Percentiles rank a stretch among this genome's conserved stretches.
Conservation (phyloP, 352 stramenopile genomes). For the Phytophthora constricta region DNA sequence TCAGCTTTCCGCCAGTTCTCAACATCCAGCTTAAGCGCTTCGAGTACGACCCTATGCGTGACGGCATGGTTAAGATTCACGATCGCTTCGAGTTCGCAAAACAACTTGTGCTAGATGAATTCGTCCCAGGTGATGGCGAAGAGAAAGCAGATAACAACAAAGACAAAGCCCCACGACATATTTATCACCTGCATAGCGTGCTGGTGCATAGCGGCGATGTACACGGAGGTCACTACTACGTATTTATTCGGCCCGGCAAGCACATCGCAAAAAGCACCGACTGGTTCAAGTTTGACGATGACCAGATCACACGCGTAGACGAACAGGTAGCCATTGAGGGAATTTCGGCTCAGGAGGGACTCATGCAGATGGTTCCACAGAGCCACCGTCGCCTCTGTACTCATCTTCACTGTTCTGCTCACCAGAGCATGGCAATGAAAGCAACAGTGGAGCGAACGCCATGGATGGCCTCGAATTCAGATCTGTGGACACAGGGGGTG, state of each 20-base stretch:
- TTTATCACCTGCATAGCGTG: conserved; percentile 88
- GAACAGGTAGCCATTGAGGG: conserved; percentile 78
- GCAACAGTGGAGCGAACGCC: conserved; percentile 23
- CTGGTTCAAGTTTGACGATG: conserved; percentile 89
- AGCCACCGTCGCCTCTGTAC: conserved; percentile 58
- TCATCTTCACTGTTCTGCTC: conserved; percentile 56
- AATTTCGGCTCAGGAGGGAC: conserved; percentile 69
- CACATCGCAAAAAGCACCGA: conserved; percentile 63
- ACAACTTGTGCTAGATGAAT: conserved; percentile 75
- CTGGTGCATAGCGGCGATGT: conserved; percentile 88
- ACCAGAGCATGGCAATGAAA: conserved; percentile 42
- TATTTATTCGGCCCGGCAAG: conserved; percentile 86
- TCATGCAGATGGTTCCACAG: conserved; percentile 17
- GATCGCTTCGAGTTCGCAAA: conserved; percentile 89
- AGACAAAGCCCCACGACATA: conserved; percentile 33
- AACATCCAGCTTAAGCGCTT: conserved; percentile 94
- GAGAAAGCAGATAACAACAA: conserved; percentile 4
- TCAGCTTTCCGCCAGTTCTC: conserved; percentile 87
- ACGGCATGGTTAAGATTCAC: conserved; percentile 91
- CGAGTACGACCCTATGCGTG: conserved; percentile 86
- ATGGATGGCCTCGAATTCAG: conserved; percentile 50
- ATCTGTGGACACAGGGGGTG: conserved; percentile 41
- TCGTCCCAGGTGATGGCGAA: conserved; percentile 33
- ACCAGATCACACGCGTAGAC: conserved; percentile 81
- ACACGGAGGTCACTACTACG: conserved; percentile 89